Evolutionary conservation across 164 flowering plant species (phyloP), one percentile per base, ranked within the genome.

Genomic region (Paratinospora sagittata): DNA sequence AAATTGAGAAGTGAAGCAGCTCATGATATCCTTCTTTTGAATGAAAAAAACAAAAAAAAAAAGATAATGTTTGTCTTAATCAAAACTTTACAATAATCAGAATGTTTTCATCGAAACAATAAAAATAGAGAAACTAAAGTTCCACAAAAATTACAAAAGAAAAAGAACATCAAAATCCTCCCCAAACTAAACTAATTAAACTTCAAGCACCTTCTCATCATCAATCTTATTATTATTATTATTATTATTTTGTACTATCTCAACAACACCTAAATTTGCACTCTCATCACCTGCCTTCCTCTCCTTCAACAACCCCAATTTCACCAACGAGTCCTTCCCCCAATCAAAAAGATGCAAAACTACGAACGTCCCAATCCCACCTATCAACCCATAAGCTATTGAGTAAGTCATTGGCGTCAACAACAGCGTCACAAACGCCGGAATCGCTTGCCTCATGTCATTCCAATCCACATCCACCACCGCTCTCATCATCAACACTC

Each of bases 401-500:
- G 97, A 93, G 74, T 90, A 93, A 0, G 97, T 91, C 82, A 91
- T 45, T 3, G 98, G 98, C 91, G 81, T 93, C 76, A 93, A 62
- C 0, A 93, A 70, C 80, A 93, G 19, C 11, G 98, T 93, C 36
- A 90, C 68, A 47, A 93, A 93, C 27, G 91, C 98, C 13, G 98
- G 98, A 4, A 93, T 85, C 12, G 89, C 98, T 75, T 93, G 79
- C 73, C 79, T 75, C 97, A 93, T 91, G 47, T 93, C 90, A 19
- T 73, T 71, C 98, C 98, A 93, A 3, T 93, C 89, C 30, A 93
- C 83, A 80, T 93, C 94, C 78, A 76, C 85, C 85, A 89, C 93
- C n/a, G 89, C 77, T 74, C 75, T 87, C 98, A 93, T 93, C 98
- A 93, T 93, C 87, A 93, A 13, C 21, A 91, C 97, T 13, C 98